These are phyloP conservation scores for Chenopodium suecicum DNA, from an alignment of 148 eudicot genomes.

Conservation along the genomic window DNA sequence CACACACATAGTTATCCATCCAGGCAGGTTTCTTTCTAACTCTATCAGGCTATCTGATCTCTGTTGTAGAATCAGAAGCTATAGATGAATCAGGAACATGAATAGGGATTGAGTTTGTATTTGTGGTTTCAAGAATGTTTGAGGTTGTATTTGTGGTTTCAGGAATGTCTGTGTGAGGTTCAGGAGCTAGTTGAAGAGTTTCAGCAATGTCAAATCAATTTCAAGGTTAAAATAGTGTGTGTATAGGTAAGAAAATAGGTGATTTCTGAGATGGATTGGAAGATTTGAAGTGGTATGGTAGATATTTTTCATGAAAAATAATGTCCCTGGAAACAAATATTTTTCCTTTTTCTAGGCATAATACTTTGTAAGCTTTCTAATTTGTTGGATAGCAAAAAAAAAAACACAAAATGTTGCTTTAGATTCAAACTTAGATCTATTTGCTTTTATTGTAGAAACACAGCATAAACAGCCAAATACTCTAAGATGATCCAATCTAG, in stretches of 20 bases:
- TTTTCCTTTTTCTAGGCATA: too few species aligned
- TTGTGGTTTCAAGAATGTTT: too few species aligned
- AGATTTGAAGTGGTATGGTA: neutral
- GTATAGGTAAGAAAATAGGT: neutral
- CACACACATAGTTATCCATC: neutral
- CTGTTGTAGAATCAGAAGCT: too few species aligned
- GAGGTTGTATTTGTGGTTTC: too few species aligned
- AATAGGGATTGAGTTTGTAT: neutral
- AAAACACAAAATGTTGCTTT: neutral
- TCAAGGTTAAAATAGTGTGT: neutral
- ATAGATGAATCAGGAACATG: neutral
- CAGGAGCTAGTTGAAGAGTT: too few species aligned
- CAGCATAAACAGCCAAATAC: neutral
- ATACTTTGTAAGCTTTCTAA: too few species aligned
- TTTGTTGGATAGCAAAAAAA: neutral
- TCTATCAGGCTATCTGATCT: neutral
- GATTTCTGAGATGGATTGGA: neutral
- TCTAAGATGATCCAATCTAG: neutral
- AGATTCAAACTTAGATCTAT: neutral
- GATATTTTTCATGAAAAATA: neutral
- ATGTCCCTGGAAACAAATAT: neutral
- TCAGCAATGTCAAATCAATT: too few species aligned
- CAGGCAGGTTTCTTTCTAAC: neutral
- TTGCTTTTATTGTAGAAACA: neutral
- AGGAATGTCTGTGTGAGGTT: too few species aligned